phyloP scores from a whole-genome alignment of 2,329 filamentous ascomycete genomes.

The Colletotrichum theobromicola region DNA sequence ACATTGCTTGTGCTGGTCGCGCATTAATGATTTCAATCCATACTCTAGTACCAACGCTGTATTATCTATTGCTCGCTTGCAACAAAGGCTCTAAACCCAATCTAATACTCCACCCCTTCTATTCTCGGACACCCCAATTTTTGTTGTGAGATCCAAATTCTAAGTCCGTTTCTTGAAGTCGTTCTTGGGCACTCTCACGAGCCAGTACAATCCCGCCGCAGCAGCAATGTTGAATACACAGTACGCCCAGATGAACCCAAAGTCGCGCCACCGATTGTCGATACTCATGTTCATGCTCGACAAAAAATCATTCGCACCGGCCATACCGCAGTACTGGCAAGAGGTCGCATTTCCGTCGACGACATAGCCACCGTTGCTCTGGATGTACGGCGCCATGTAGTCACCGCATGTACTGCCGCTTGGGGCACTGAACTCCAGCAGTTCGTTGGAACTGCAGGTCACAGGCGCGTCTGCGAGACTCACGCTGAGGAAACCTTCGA shows the following conservation, averaged over 20 bases:
- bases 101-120: neutral
- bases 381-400: constrained; percentile 53
- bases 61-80: neutral
- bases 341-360: constrained; percentile 44
- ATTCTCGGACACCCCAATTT: neutral
- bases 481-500: constrained; percentile 60
- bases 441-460: constrained; percentile 39
- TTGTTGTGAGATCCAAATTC: rapidly evolving
- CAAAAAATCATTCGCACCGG: constrained; percentile 42
- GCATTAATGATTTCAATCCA: too few species aligned
- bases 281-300: constrained; percentile 48
- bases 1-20: rapidly evolving
- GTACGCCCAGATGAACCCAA: constrained; percentile 58
- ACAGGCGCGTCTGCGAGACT: constrained; percentile 27
- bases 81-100: rapidly evolving
- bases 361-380: constrained; percentile 51
- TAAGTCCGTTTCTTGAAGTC: constrained; percentile 2
- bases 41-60: neutral
- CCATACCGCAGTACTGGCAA: constrained; percentile 49
- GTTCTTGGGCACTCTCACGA: constrained; percentile 37
- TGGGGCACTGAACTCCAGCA: constrained; percentile 58
- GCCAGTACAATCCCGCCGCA: constrained; percentile 54
- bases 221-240: constrained; percentile 54
- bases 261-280: constrained; percentile 57
- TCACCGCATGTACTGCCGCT: constrained; percentile 47